These are phyloP conservation scores for Solanum phureja DNA, from an alignment of 257 asterid genomes.

Conservation along the genomic window DNA sequence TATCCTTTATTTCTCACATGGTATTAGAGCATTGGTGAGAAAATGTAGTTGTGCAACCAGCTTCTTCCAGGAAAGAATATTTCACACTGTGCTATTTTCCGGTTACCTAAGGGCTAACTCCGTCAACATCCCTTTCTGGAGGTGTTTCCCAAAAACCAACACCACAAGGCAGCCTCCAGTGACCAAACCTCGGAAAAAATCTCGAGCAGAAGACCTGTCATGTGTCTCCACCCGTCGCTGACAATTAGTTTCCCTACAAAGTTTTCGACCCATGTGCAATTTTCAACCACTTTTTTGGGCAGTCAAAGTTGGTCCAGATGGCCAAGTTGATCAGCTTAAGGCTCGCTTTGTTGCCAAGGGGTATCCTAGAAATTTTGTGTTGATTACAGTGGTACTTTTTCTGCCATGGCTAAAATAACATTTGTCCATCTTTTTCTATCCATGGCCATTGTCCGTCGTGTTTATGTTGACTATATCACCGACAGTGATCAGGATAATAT, in stretches of 20 bases:
- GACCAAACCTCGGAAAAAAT: neutral
- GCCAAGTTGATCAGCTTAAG: neutral
- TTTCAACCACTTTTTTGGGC: neutral
- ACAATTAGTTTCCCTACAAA: neutral
- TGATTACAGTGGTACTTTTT: neutral
- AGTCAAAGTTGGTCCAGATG: neutral
- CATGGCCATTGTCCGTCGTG: neutral
- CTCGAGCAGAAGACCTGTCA: neutral
- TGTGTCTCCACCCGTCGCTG: neutral
- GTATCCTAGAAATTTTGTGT: neutral
- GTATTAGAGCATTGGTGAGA: neutral
- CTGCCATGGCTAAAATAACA: neutral
- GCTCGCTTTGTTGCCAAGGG: neutral
- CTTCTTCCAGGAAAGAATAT: neutral
- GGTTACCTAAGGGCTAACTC: neutral
- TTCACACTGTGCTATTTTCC: neutral
- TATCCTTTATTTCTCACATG: neutral
- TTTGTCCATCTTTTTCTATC: neutral
- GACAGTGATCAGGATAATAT: neutral
- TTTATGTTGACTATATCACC: neutral
- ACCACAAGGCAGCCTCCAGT: neutral
- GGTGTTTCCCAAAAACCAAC: neutral
- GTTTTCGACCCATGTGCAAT: neutral
- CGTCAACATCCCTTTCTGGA: neutral
- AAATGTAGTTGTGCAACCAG: neutral